Evolutionary conservation across 2,329 filamentous ascomycete genomes (phyloP), one percentile per base, ranked within the genome.

Genomic region (Hortaea werneckii): DNA sequence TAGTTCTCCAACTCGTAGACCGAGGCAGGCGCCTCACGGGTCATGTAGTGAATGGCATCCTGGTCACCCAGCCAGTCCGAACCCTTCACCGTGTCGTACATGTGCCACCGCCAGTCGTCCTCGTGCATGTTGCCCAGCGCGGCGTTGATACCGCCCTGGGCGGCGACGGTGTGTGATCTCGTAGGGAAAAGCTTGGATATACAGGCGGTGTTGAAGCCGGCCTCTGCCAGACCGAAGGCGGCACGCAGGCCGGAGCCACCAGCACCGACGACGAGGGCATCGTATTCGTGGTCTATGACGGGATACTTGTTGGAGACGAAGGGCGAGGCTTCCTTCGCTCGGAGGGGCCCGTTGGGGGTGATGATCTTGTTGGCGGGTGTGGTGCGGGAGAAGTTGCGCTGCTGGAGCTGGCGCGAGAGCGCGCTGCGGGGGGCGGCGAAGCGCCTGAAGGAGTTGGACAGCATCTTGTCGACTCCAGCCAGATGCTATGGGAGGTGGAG

Each of bases 31-130:
- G 89, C 89, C 73, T 95, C 89, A 63, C 88, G 80, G 61, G 89
- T 95, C 89, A 95, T 95, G 75, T 95, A 95, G 73, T 95, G 89
- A 65, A 95, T 95, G 55, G 89, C 89, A 66, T 95, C 89, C 71
- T 95, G 89, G 69, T 95, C 89, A 68, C 89, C 89, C 43, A 95
- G 80, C 89, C 89, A 95, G 75, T 95, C 89, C 55, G 87, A 94
- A 55, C 89, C 89, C 77, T 95, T 95, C 66, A 95, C 89, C 38
- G 89, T 95, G 69, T 95, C 89, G 76, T 95, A 95, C 89, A 95
- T 95, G 73, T 95, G 89, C 89, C 89, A 95, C 76, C 88, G 82
- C 89, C 89, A 95, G 73, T 95, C 88, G 63, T 95, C 89, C 75
- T 90, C 80, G 77, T 95, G 88, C 89, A 95, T 95, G 74, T 94